Evolutionary conservation across 176 grass and related monocot species (phyloP).

Genomic region (Rhipidocladum racemiflorum): DNA sequence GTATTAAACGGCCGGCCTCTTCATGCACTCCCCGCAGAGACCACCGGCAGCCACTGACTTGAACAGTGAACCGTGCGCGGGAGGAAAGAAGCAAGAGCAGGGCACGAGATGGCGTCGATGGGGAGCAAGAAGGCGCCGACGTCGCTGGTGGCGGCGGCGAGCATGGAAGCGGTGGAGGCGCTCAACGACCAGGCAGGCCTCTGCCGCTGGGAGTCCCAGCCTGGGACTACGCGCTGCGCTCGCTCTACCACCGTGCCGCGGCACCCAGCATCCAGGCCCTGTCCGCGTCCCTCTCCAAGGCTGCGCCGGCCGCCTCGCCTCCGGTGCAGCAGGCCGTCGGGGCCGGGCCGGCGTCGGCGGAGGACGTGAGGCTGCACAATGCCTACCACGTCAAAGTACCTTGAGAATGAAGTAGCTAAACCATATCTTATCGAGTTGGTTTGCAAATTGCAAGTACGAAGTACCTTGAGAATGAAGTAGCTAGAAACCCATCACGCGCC

Average conservation of each 20-base stretch:
- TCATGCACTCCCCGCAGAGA: background rate
- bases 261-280: conserved; percentile 28
- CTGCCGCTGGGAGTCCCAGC: conserved; percentile 75
- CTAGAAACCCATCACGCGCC: too few species aligned
- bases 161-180: conserved; percentile 63
- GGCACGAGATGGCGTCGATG: background rate
- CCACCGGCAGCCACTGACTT: background rate
- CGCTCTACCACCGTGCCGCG: conserved; percentile 31
- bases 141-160: conserved; percentile 54
- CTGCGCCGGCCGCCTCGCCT: background rate
- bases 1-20: background rate
- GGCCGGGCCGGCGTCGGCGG: background rate
- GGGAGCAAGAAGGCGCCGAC: conserved; percentile 40
- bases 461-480: too few species aligned
- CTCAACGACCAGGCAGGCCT: conserved; percentile 79
- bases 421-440: too few species aligned
- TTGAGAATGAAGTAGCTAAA: too few species aligned
- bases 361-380: conserved; percentile 54
- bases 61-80: background rate
- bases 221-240: conserved; percentile 64
- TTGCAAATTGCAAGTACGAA: too few species aligned
- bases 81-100: background rate
- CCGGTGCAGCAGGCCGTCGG: background rate
- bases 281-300: conserved; percentile 23
- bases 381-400: conserved; percentile 68